A percentile compares a stretch with the other conserved stretches of the same genome.
phyloP scores from a whole-genome alignment of 140 eudicot species.

The Anethum foeniculum region DNA sequence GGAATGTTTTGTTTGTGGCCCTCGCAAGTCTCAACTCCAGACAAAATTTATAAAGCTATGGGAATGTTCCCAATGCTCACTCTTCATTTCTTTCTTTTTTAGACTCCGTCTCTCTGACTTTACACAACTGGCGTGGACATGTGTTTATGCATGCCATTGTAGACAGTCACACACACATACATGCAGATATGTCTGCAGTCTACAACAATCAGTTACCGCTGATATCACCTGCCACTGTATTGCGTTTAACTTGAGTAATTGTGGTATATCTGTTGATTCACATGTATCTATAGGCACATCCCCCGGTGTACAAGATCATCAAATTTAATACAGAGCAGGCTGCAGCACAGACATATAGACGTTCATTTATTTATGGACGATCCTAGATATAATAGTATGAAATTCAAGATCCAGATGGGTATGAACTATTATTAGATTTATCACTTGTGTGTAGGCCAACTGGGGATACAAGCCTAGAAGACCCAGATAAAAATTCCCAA shows the following conservation, averaged over 20 bases:
- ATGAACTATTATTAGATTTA: too few species aligned
- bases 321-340: too few species aligned
- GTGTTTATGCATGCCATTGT: neutral
- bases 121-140: neutral
- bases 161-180: neutral
- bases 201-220: too few species aligned
- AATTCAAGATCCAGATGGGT: too few species aligned
- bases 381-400: too few species aligned
- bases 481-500: too few species aligned
- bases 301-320: neutral
- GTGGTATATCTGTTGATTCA: neutral
- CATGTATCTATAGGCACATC: neutral
- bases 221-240: neutral
- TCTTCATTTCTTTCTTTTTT: conserved; percentile 10
- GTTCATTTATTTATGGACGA: too few species aligned
- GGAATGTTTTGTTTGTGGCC: conserved; percentile 20
- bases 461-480: too few species aligned
- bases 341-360: too few species aligned
- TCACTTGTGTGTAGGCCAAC: too few species aligned
- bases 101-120: conserved; percentile 2
- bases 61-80: conserved; percentile 33
- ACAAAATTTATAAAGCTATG: conserved; percentile 24
- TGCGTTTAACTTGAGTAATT: neutral
- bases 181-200: too few species aligned
- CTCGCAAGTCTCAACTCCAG: conserved; percentile 10